phyloP scores from a whole-genome alignment of 2,329 filamentous ascomycete species.

The Sporothrix luriei region DNA sequence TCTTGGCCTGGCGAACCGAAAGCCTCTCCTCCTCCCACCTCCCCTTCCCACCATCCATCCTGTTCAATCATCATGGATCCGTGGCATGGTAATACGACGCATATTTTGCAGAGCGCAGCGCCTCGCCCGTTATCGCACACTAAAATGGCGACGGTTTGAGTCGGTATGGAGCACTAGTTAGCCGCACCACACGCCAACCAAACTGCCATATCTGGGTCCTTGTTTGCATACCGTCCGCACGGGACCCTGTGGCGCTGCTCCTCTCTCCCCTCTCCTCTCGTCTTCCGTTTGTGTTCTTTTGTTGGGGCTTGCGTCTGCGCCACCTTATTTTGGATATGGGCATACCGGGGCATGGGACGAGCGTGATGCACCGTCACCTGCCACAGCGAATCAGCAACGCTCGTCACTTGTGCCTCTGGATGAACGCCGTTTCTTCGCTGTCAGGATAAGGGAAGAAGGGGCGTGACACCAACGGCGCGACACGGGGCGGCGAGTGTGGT shows the following conservation, averaged over 20 bases:
- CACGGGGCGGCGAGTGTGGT: constrained; percentile 1
- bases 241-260: constrained; percentile 13
- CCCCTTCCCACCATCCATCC: constrained; percentile 4
- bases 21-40: constrained; percentile 5
- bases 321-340: neutral
- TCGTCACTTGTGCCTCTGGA: neutral
- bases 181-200: neutral
- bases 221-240: constrained; percentile 12
- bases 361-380: constrained; percentile 16
- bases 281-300: too few relatives aligned
- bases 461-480: constrained; percentile 13
- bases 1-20: constrained; percentile 17
- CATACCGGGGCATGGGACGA: constrained; percentile 7
- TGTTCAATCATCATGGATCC: neutral
- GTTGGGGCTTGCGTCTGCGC: constrained; percentile 16
- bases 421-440: neutral
- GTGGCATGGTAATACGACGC: neutral
- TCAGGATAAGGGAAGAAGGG: constrained; percentile 9
- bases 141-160: constrained; percentile 23
- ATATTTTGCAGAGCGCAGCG: neutral
- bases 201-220: constrained; percentile 3
- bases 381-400: neutral
- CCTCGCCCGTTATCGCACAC: constrained; percentile 26
- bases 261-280: neutral
- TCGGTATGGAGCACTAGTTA: constrained; percentile 18